Percentiles rank a stretch among this genome's conserved stretches.
phyloP scores from a whole-genome alignment of 2,329 filamentous ascomycete genomes.

The Colletotrichum horii region DNA sequence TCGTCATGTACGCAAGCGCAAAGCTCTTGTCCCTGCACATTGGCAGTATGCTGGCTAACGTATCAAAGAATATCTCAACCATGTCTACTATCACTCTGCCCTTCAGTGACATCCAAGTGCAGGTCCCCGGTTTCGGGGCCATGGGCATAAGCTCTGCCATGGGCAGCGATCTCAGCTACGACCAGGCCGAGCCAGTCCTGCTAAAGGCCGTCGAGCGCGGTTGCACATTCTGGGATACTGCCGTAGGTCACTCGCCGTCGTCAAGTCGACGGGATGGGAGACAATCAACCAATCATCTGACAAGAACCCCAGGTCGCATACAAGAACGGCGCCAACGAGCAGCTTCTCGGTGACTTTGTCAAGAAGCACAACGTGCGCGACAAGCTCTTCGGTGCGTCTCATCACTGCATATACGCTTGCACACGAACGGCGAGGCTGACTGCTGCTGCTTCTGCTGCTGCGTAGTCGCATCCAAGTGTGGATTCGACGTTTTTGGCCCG shows the following conservation, averaged over 20 bases:
- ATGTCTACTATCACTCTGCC: conserved; percentile 32
- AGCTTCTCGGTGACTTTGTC: conserved; percentile 54
- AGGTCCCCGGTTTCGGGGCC: conserved; percentile 51
- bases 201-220: conserved; percentile 52
- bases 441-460: background rate
- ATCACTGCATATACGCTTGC: too few species aligned
- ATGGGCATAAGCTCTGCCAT: conserved; percentile 53
- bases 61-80: too few species aligned
- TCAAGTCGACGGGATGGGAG: background rate
- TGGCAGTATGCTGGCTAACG: too few species aligned
- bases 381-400: conserved; percentile 49
- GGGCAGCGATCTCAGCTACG: conserved; percentile 44
- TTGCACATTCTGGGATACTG: conserved; percentile 52
- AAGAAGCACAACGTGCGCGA: conserved; percentile 54
- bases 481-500: conserved; percentile 39
- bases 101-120: conserved; percentile 42
- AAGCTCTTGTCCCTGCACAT: too few species aligned
- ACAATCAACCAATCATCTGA: background rate
- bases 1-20: too few species aligned
- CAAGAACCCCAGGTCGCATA: conserved; percentile 45
- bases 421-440: background rate
- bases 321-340: conserved; percentile 52
- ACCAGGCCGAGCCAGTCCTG: conserved; percentile 53
- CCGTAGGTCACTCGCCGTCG: conserved; percentile 31
- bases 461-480: conserved; percentile 55